Base-by-base conservation (phyloP, 148 eudicot species). In the Arbutus unedo region DNA sequence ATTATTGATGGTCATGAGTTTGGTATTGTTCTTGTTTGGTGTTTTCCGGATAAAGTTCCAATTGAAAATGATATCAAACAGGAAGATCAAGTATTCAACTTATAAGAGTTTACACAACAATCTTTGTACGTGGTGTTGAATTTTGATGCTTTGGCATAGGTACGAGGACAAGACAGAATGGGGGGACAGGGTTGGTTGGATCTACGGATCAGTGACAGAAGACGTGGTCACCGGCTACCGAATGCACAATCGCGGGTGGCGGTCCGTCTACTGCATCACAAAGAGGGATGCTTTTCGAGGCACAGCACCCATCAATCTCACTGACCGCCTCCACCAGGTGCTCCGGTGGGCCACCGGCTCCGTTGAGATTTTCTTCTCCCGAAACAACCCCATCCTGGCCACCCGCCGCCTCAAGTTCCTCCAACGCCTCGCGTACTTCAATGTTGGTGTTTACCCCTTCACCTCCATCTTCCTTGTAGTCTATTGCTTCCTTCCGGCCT, bases 201-300 rank as follows among this genome's bases (percentile, higher is more conserved):
- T 95, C 64, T 95, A 95, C 19, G 98, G 98, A 13, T 95, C 96
- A 4, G 98, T 94, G 57, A 94, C 96, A 45, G 98, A 94, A 81
- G 98, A 93, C 79, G 97, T 95, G 81, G 97, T 95, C 73, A 95
- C 98, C 0, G 97, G 98, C 18, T 95, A 95, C 81, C 83, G 98
- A 47, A 95, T 95, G 97, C 97, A 95, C 85, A 95, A 95, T 64
- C 93, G 98, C 48, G 98, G 98, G 31, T 95, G 98, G 98, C 83
- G 97, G 25, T 95, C 98, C 6, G 88, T 95, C 50, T 95, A 95
- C 81, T 95, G 98, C 85, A 86, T 95, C 80, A 95, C 98, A 60
- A 93, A 93, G 82, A 88, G 93, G 19, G 98, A 95, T 74, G 97
- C 98, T 7, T 95, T 93, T 77, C 91, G 97, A 11, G 98, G 98